Evolutionary conservation across 2,329 filamentous ascomycete genomes (phyloP), one percentile per base, ranked within the genome.

Genomic region (Talaromyces atroroseus): DNA sequence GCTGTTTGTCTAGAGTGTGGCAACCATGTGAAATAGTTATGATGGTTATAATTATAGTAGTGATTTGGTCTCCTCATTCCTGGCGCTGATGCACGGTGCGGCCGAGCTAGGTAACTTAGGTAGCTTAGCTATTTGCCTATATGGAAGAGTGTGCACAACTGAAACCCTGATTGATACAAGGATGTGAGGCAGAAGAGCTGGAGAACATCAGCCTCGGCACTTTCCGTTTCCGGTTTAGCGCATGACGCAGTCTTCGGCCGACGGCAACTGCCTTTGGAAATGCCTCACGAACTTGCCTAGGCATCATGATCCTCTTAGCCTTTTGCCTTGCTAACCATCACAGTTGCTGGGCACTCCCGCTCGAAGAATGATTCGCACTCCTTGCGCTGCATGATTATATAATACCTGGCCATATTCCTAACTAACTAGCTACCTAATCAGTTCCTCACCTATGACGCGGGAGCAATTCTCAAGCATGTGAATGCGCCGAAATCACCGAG

Each of bases 181-280:
- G 2, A 36, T 10, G 32, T 16, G 32, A 36, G 3, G 12, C 6
- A 29, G 4, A 46, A 20, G n/a, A n/a, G n/a, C n/a, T 46, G n/a
- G 23, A 14, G 21, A 40, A 29, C 14, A 18, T 12, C 56, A 58
- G 53, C 63, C 63, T 65, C 63, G 63, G 63, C 46, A 63, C 21
- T 49, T 65, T 56, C 64, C 58, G 7, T 45, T 57, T 52, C 4
- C 1, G 54, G 59, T 8, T 34, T 20, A 23, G 56, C 21, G 18
- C 40, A 44, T 44, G 40, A 44, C 40, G 40, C 40, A 44, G 40
- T 23, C 14, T 14, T 23, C 40, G 8, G 18, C 2, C 3, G 3
- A 2, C 7, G 14, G n/a, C 36, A 18, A 40, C 11, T 12, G 12
- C 6, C 36, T 32, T 2, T 5, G 6, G 29, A 36, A 12, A 36